Base-by-base conservation (phyloP, 805 yeast genomes). In the Candida patagonica region DNA sequence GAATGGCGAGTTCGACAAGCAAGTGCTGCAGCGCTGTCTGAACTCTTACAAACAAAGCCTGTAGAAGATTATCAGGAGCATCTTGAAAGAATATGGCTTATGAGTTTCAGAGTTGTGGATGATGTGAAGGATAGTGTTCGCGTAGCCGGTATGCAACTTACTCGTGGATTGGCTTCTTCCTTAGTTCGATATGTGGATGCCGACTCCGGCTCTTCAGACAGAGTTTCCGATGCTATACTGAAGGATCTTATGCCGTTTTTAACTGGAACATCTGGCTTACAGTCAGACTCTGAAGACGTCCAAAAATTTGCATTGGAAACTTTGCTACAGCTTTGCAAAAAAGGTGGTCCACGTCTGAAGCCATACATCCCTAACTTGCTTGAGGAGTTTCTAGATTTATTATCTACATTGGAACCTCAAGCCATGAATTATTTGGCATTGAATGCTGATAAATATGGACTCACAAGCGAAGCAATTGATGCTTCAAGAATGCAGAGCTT, bases 1-100 rank as follows among this genome's bases (percentile, higher is more conserved):
- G 96, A 92, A 59, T 92, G 97, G 96, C 72, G 97, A 50, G 84
- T 80, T 0, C 71, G 98, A 49, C 92, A 89, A 54, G 96, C 96
- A 0, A 75, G 92, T 56, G 68, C 89, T 0, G 56, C 71, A 7
- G 96, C 87, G 0, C 58, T 84, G 40, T 64, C 73, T 24, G 87
- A 85, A 47, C 59, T 89, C 15, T 59, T 92, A 10, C 81, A 78
- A 45, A 68, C 76, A n/a, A 67, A 71, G 20, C 68, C 78, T 0
- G 50, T 74, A 19, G 75, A 72, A 8, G 62, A 56, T 10, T 80
- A 79, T 50, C 48, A 40, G 29, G 41, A 40, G 8, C 32, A 41
- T 15, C 37, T 55, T 27, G 42, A 82, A 43, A 76, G 75, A 4
- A 74, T 89, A 24, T 89, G 96, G 96, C 67, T 71, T 4, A 78